These are phyloP conservation scores for Naganishia cerealis DNA, from an alignment of 1,284 basidiomycete genomes.

Conservation along the genomic window DNA sequence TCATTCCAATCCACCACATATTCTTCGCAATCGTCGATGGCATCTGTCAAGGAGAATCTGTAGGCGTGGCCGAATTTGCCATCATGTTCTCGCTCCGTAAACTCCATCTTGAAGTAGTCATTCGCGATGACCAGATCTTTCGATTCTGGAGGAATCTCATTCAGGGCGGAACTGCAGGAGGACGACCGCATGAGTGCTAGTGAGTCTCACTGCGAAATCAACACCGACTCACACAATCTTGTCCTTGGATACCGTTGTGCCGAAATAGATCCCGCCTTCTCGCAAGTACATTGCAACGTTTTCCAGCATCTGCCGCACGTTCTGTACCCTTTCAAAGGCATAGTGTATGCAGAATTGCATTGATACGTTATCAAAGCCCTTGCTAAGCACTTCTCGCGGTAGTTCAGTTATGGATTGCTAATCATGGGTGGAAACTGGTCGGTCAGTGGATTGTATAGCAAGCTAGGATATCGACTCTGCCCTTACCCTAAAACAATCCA, in stretches of 20 bases:
- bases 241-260: conserved; percentile 87
- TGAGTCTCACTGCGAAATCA: background rate
- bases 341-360: conserved; percentile 99
- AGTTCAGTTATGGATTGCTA: conserved; percentile 70
- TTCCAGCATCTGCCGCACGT: conserved; percentile 86
- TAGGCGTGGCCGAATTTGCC: conserved; percentile 86
- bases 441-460: conserved; percentile 14
- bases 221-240: conserved; percentile 66
- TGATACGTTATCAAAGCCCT: conserved; percentile 83
- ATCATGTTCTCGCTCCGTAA: conserved; percentile 66
- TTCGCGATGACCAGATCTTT: conserved; percentile 81
- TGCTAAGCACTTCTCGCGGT: conserved; percentile 60
- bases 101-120: conserved; percentile 80
- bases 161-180: conserved; percentile 63
- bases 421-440: conserved; percentile 38
- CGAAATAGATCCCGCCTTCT: conserved; percentile 83
- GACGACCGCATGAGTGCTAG: background rate
- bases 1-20: conserved; percentile 93
- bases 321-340: conserved; percentile 84
- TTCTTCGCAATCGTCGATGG: conserved; percentile 95
- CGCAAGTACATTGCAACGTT: conserved; percentile 82
- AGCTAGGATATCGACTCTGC: background rate
- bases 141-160: conserved; percentile 63
- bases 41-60: conserved; percentile 88
- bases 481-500: conserved; percentile 79